These are phyloP conservation scores for Brettanomyces nanus DNA, from an alignment of 805 yeast genomes.

Conservation along the genomic window DNA sequence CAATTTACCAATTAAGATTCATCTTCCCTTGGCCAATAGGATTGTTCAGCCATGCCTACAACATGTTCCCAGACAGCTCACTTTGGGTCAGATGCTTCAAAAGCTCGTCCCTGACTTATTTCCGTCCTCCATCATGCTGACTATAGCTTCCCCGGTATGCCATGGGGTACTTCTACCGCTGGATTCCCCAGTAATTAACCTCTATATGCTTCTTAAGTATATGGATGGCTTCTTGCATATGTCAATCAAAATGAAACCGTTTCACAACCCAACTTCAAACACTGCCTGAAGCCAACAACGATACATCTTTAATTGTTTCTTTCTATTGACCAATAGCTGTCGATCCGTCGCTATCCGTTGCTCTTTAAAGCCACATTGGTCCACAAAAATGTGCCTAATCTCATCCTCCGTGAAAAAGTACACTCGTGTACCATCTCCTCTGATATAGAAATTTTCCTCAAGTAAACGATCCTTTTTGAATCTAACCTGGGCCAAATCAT, in stretches of 20 bases:
- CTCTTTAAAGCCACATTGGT: constrained; percentile 48
- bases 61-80: constrained; percentile 11
- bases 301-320: constrained; percentile 90
- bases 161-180: constrained; percentile 51
- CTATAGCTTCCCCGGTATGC: constrained; percentile 34
- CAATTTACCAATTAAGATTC: constrained; percentile 42
- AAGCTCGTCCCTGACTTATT: constrained; percentile 38
- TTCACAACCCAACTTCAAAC: constrained; percentile 34
- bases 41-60: constrained; percentile 26
- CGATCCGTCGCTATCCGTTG: constrained; percentile 82
- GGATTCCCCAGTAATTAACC: constrained; percentile 34
- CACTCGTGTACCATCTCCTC: constrained; percentile 98
- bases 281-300: constrained; percentile 96
- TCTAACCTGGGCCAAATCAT: constrained; percentile 91
- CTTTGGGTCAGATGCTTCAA: constrained; percentile 34
- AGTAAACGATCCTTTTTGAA: constrained; percentile 81
- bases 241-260: constrained; percentile 28
- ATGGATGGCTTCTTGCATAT: constrained; percentile 64
- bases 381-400: constrained; percentile 61
- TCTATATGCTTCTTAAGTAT: constrained; percentile 38
- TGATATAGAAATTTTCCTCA: constrained; percentile 88
- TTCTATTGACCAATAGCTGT: constrained; percentile 83
- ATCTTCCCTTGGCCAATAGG: constrained; percentile 30
- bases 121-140: constrained; percentile 29
- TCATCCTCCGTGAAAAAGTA: constrained; percentile 96